Evolutionary conservation across 306 rosid species (phyloP).

Genomic region (Trichosanthes truncata): DNA sequence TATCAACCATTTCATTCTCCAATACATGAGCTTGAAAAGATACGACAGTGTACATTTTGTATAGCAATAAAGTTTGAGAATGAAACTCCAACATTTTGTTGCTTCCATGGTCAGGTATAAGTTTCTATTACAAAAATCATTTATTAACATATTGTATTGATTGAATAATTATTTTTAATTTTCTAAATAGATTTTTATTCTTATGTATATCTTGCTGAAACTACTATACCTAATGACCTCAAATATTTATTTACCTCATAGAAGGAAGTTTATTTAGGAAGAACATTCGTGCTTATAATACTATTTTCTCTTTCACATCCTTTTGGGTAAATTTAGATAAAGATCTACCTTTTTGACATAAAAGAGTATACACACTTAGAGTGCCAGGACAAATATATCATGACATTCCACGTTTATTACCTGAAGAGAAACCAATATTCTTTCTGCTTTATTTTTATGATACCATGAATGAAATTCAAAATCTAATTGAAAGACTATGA

Average conservation of each 20-base stretch:
- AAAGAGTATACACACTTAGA: background rate
- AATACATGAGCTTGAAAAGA: background rate
- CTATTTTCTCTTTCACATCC: background rate
- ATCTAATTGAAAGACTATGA: background rate
- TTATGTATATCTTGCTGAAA: background rate
- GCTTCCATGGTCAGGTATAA: background rate
- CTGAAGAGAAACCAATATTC: background rate
- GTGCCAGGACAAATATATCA: background rate
- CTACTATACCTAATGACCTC: background rate
- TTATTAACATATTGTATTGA: no score
- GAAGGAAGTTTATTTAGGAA: background rate
- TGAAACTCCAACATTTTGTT: background rate
- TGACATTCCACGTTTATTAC: background rate
- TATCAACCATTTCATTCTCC: background rate
- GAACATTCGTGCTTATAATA: background rate
- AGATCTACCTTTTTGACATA: background rate
- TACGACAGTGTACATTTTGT: background rate
- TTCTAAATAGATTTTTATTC: background rate
- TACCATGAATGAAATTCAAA: background rate
- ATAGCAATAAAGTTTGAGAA: background rate
- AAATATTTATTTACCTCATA: background rate
- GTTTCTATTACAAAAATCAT: background rate
- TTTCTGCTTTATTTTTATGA: background rate
- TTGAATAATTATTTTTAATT: background rate
- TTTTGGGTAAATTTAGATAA: background rate